Conservation (phyloP, 176 grass and related monocot species). For the Oryza officinalis region DNA sequence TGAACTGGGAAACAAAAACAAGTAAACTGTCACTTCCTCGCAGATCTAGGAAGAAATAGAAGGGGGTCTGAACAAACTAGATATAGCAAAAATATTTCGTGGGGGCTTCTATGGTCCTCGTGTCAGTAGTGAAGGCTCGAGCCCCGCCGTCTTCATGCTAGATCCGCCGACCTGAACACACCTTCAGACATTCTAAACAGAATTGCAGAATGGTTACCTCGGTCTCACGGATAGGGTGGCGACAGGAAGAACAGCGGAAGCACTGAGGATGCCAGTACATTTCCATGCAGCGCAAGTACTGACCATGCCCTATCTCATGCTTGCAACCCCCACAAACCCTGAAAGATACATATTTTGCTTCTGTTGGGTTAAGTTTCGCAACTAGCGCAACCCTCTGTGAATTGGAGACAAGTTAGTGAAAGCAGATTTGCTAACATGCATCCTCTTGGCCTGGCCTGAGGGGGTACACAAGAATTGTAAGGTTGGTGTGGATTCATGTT, state of each 20-base stretch:
- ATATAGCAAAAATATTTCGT: no score
- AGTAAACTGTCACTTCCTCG: slow-evolving; percentile 1
- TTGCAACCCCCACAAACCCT: slow-evolving; percentile 88
- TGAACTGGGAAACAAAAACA: slow-evolving; percentile 65
- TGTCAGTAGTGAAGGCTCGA: no score
- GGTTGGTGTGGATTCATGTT: slow-evolving; percentile 59
- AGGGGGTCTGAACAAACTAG: no score
- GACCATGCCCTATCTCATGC: slow-evolving; percentile 86
- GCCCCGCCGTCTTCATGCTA: no score
- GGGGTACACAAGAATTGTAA: slow-evolving; percentile 58
- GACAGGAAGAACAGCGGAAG: slow-evolving; percentile 68
- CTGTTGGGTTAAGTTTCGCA: no score
- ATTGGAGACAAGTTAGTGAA: not conserved
- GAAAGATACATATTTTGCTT: slow-evolving; percentile 1
- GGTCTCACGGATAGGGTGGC: slow-evolving; percentile 66
- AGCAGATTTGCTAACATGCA: slow-evolving; percentile 53
- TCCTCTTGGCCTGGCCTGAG: slow-evolving; percentile 66
- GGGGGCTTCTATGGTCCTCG: no score
- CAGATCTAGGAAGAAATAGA: no score
- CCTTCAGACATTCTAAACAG: not conserved
- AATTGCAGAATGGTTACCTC: slow-evolving; percentile 58
- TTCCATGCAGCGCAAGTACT: slow-evolving; percentile 97
- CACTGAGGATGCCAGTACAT: slow-evolving; percentile 95
- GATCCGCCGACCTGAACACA: not conserved
- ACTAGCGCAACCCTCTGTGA: no score